phyloP scores from a whole-genome alignment of 140 eudicot species.

The Stevia rebaudiana region DNA sequence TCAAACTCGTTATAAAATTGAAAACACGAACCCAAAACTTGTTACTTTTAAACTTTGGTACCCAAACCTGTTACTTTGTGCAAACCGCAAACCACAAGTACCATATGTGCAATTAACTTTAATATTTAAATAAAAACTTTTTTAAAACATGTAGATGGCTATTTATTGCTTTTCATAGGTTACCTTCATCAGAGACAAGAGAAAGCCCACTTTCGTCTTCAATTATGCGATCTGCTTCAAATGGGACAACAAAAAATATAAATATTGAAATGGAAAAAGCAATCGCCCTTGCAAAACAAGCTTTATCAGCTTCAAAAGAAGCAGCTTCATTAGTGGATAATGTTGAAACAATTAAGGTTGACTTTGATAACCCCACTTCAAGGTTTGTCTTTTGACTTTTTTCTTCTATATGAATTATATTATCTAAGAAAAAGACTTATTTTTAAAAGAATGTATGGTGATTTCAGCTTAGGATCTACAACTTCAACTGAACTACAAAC shows the following conservation, averaged over 20 bases:
- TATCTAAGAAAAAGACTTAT: slow-evolving; percentile 11
- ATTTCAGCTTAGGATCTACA: slow-evolving; percentile 35
- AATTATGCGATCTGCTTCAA: slow-evolving; percentile 26
- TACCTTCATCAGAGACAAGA: slow-evolving; percentile 39
- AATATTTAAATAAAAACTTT: too few species aligned
- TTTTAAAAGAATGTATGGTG: slow-evolving; percentile 15
- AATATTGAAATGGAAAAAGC: slow-evolving; percentile 41
- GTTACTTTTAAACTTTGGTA: too few species aligned
- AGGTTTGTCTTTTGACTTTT: slow-evolving; percentile 38
- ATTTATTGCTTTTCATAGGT: slow-evolving; percentile 33
- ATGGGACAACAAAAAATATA: slow-evolving; percentile 14
- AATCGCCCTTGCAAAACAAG: slow-evolving; percentile 62
- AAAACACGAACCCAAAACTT: too few species aligned
- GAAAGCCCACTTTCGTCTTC: slow-evolving; percentile 25
- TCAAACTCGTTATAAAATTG: too few species aligned
- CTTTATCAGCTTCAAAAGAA: slow-evolving; percentile 70
- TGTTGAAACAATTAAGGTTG: slow-evolving; percentile 32
- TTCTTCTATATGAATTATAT: neutral
- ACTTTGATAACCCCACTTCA: slow-evolving; percentile 38
- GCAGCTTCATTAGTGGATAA: slow-evolving; percentile 56
- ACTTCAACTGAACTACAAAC: slow-evolving; percentile 26
- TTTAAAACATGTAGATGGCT: neutral
- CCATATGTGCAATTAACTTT: too few species aligned
- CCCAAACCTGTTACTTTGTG: too few species aligned
- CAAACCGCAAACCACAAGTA: too few species aligned